Evolutionary conservation across 192 early-diverging fungal species (phyloP).

Genomic region (Coemansia sp.): DNA sequence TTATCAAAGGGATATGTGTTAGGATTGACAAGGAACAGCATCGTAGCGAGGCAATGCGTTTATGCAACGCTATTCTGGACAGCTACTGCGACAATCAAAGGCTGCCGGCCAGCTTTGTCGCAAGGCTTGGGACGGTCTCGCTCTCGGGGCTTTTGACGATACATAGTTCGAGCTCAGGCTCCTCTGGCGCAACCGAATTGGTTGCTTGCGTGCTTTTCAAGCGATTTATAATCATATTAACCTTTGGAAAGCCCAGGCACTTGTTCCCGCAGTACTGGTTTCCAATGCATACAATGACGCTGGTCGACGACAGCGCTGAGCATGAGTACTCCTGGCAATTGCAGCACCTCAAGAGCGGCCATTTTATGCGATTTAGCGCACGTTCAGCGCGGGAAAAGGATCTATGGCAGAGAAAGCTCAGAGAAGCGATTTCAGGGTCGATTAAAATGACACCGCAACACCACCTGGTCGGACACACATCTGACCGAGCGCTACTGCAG

Average conservation of each 20-base stretch:
- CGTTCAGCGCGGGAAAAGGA: conserved; percentile 58
- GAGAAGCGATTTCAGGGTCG: conserved; percentile 46
- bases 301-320: conserved; percentile 55
- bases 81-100: conserved; percentile 41
- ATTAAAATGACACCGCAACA: background rate
- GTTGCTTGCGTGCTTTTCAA: conserved; percentile 68
- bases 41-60: conserved; percentile 25
- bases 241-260: conserved; percentile 50
- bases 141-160: conserved; percentile 46
- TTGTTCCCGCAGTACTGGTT: conserved; percentile 70
- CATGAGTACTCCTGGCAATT: conserved; percentile 31
- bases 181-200: background rate
- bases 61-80: conserved; percentile 27
- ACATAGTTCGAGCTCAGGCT: background rate
- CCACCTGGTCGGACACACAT: background rate
- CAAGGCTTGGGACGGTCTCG: conserved; percentile 38
- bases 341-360: conserved; percentile 41
- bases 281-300: conserved; percentile 61
- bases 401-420: conserved; percentile 58
- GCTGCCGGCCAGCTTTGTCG: conserved; percentile 39
- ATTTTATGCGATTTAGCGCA: conserved; percentile 62
- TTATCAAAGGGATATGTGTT: conserved; percentile 33
- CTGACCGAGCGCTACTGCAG: background rate
- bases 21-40: conserved; percentile 45
- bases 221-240: conserved; percentile 63